phyloP scores from a whole-genome alignment of 78 protist genomes.

The Dictyostelium brefeldianum region DNA sequence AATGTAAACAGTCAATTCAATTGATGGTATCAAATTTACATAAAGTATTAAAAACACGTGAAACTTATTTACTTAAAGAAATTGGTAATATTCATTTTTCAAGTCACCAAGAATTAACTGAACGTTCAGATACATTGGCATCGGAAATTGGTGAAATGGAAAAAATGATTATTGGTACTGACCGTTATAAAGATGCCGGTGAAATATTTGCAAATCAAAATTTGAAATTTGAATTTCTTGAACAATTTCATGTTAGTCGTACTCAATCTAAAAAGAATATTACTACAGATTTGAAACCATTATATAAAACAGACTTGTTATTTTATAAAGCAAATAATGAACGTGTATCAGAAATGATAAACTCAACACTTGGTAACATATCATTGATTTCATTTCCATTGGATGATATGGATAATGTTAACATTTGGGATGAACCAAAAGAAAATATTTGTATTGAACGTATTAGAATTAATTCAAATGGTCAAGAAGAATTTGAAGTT shows the following conservation, averaged over 20 bases:
- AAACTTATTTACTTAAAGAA: conserved; percentile 12
- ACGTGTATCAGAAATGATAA: neutral
- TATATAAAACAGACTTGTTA: conserved; percentile 10
- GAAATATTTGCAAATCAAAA: conserved; percentile 1
- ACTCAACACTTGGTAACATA: neutral
- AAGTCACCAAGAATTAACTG: neutral
- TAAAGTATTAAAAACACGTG: neutral
- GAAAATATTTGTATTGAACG: conserved; percentile 4
- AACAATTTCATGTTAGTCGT: conserved; percentile 31
- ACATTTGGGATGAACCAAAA: conserved; percentile 71
- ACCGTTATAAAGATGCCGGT: neutral
- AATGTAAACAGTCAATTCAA: conserved; percentile 19
- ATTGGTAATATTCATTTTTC: conserved; percentile 1
- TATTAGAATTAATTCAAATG: conserved; percentile 35
- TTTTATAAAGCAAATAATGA: conserved; percentile 30
- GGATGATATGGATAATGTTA: conserved; percentile 30
- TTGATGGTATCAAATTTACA: conserved; percentile 16
- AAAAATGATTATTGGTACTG: neutral
- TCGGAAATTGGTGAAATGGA: conserved; percentile 24
- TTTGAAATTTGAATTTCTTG: conserved; percentile 27
- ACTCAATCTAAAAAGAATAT: conserved; percentile 16
- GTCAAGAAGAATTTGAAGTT: conserved; percentile 26
- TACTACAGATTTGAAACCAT: neutral
- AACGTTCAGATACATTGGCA: neutral
- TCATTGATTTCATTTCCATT: conserved; percentile 6